A percentile compares a stretch with the other conserved stretches of the same genome.
Evolutionary conservation across 192 early-diverging fungal species (phyloP).

Genomic region (Dispira parvispora): DNA sequence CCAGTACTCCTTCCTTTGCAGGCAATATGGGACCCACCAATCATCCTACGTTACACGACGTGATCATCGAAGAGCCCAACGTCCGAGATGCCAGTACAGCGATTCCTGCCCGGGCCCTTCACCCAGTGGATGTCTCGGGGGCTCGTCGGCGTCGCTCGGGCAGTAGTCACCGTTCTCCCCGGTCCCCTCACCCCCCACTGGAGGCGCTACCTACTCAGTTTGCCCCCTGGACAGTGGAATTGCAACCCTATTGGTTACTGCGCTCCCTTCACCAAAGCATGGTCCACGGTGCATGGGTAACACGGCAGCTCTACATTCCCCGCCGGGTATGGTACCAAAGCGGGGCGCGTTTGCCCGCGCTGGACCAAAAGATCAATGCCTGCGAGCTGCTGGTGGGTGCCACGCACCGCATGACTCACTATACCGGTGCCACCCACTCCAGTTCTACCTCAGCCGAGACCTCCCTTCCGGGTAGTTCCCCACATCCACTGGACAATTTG

Average conservation of each 20-base stretch:
- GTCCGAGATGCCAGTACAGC: no score
- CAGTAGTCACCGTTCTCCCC: conserved; percentile 5
- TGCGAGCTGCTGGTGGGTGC: conserved; percentile 24
- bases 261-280: conserved; percentile 27
- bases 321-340: conserved; percentile 30
- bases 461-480: conserved; percentile 9
- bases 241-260: conserved; percentile 21
- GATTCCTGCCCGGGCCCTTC: no score
- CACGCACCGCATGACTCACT: conserved; percentile 20
- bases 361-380: conserved; percentile 28
- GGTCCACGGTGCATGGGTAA: conserved; percentile 23
- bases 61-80: conserved; percentile 5
- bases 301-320: conserved; percentile 24
- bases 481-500: conserved; percentile 17
- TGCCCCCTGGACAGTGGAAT: conserved; percentile 14
- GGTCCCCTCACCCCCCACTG: not conserved
- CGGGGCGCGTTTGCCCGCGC: conserved; percentile 27
- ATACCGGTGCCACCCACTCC: conserved; percentile 18
- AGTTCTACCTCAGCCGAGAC: conserved; percentile 12
- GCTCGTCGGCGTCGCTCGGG: conserved; percentile 3
- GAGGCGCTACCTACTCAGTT: conserved; percentile 15
- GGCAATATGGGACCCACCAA: no score
- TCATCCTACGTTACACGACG: not conserved
- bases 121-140: not conserved
- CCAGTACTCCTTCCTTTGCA: no score